Evolutionary conservation across 2,329 filamentous ascomycete species (phyloP), one percentile per base, ranked within the genome.

Genomic region (Paecilomyces dactylethromorphus): DNA sequence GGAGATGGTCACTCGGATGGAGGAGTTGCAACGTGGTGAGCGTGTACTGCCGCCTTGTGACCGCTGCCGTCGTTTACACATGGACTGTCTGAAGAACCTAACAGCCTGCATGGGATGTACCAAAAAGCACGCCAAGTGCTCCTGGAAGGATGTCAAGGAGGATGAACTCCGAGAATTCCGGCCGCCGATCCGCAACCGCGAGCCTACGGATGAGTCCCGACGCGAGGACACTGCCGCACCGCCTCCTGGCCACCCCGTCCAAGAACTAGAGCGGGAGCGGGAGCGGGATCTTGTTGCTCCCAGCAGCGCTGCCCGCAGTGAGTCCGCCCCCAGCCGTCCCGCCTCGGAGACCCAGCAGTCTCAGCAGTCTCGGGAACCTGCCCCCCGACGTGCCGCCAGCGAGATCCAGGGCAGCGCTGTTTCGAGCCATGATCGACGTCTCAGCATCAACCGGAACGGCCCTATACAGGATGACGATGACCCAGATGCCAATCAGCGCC

Each of bases 41-140:
- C 79, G 84, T 5, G 89, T 96, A 54, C 75, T 85, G n/a, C 92
- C 91, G 10, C 90, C 91, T 0, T 96, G 91, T 69, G 92, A 96
- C 70, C 82, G 91, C 39, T 96, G 91, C 70, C 83, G 91, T 52
- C 82, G 91, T 31, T 79, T 95, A 15, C 87, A 89, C 63, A 90
- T 92, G 76, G 85, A 91, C 59, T 96, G 91, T 62, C 79, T 92
- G 54, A 95, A 95, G 74, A 90, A 96, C 62, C 79, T 94, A 45
- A 95, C 91, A 0, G 90, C 91, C 8, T 96, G 92, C 69, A 85
- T 88, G 72, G 91, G 90, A 22, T 96, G 91, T 72, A 95, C 91
- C 0, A 92, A 90, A 71, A 95, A 95, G 71, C 91, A 96, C 70
- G 90, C 90, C 21, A 92, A 92, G 67, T 96, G 91, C 71, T 87